A percentile compares a stretch with the other conserved stretches of the same genome.
phyloP scores from a whole-genome alignment of 805 yeast species.

The Metschnikowia anglica region DNA sequence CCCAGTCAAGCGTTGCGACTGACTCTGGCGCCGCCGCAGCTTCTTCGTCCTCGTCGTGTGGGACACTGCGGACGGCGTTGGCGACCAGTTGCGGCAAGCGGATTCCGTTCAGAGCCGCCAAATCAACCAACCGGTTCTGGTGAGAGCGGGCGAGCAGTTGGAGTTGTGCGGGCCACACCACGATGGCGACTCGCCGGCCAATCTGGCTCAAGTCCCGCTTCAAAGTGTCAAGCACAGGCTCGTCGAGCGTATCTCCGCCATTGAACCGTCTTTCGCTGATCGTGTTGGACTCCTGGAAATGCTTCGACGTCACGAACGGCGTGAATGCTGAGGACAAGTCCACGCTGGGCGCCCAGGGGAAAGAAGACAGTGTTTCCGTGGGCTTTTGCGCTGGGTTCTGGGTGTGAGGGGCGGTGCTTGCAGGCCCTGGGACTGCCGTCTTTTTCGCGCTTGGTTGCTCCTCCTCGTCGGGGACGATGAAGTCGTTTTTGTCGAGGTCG shows the following conservation, averaged over 20 bases:
- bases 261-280: slow-evolving; percentile 51
- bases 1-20: slow-evolving; percentile 48
- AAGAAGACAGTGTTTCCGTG: not conserved
- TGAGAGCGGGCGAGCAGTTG: slow-evolving; percentile 36
- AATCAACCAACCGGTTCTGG: slow-evolving; percentile 32
- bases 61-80: slow-evolving; percentile 29
- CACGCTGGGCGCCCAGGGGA: slow-evolving; percentile 20
- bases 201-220: slow-evolving; percentile 38
- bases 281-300: slow-evolving; percentile 15
- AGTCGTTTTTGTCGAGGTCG: slow-evolving; percentile 15
- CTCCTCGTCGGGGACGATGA: slow-evolving; percentile 41
- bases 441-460: slow-evolving; percentile 3
- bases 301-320: slow-evolving; percentile 17
- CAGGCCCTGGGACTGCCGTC: not conserved
- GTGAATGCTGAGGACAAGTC: slow-evolving; percentile 20
- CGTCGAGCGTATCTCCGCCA: slow-evolving; percentile 74
- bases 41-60: slow-evolving; percentile 16
- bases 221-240: slow-evolving; percentile 60
- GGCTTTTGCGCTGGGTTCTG: not conserved
- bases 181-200: slow-evolving; percentile 36
- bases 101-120: slow-evolving; percentile 38
- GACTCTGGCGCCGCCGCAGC: slow-evolving; percentile 10
- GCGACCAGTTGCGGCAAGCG: slow-evolving; percentile 35
- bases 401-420: slow-evolving; percentile 1
- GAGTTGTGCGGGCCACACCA: slow-evolving; percentile 47